Conservation (phyloP, 208 protist species). For the Wallacemonas collosoma region DNA sequence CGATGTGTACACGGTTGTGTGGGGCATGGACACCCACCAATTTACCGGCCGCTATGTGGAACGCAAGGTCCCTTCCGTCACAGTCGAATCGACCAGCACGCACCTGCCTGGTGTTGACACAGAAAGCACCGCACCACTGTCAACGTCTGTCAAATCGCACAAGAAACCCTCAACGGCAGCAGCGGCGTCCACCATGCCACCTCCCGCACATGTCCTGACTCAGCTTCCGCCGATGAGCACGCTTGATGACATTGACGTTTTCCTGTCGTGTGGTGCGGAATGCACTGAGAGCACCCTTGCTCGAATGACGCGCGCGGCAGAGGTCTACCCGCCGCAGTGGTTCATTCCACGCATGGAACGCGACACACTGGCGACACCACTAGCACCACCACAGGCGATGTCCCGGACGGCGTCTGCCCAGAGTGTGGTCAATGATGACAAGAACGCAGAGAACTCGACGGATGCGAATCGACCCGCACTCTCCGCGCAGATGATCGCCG, state of each 20-base stretch:
- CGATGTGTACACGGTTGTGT: not conserved
- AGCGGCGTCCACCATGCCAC: not conserved
- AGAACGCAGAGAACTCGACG: no score
- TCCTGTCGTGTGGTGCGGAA: not conserved
- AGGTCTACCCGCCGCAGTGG: not conserved
- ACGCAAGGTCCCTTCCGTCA: slow-evolving; percentile 5
- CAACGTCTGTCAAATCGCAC: no score
- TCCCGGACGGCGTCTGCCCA: not conserved
- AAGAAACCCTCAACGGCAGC: not conserved
- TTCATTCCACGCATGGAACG: not conserved
- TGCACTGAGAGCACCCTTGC: not conserved
- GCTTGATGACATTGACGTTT: not conserved
- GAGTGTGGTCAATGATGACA: no score
- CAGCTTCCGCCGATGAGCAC: not conserved
- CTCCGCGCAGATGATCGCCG: not conserved
- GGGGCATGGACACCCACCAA: slow-evolving; percentile 5
- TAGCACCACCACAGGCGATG: not conserved
- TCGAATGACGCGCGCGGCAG: not conserved
- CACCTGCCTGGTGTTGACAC: not conserved
- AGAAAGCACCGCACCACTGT: not conserved
- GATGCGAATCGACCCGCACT: not conserved
- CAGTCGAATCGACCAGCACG: not conserved
- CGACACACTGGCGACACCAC: not conserved
- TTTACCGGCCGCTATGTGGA: slow-evolving; percentile 9
- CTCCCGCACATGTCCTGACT: not conserved